These are phyloP conservation scores for Crithidia thermophila DNA, from an alignment of 208 protist genomes.

Conservation along the genomic window DNA sequence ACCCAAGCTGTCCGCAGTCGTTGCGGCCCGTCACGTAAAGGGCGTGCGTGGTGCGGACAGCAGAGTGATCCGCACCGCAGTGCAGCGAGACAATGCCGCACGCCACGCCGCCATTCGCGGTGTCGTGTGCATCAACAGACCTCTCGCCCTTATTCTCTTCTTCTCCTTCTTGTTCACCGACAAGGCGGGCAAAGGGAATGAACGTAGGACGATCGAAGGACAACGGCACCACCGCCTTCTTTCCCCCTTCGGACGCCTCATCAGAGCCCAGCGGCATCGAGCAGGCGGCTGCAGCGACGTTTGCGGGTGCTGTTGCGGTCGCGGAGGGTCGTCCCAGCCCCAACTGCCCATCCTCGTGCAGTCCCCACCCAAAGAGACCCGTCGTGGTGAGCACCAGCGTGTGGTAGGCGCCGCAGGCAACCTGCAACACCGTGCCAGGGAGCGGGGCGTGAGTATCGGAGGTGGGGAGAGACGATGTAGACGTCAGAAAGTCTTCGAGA, in stretches of 20 bases:
- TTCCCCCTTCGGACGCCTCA: no score
- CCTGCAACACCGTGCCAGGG: conserved; percentile 24
- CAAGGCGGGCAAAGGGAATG: conserved; percentile 48
- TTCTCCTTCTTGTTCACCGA: neutral
- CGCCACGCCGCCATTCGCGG: neutral
- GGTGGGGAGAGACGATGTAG: neutral
- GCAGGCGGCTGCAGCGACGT: no score
- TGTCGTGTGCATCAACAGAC: no score
- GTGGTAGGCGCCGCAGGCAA: conserved; percentile 85
- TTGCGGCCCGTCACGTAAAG: conserved; percentile 82
- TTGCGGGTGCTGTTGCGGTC: neutral
- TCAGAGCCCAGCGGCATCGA: no score
- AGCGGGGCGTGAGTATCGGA: neutral
- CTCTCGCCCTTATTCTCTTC: no score
- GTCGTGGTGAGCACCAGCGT: conserved; percentile 68
- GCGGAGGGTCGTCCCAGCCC: conserved; percentile 45
- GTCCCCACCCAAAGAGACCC: conserved; percentile 76
- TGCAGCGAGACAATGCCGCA: conserved; percentile 31
- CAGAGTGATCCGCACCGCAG: conserved; percentile 79
- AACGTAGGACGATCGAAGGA: conserved; percentile 33
- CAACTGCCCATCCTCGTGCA: conserved; percentile 84
- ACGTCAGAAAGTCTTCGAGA: conserved; percentile 29
- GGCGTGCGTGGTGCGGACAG: conserved; percentile 46
- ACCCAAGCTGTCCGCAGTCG: conserved; percentile 81
- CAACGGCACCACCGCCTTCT: neutral